phyloP scores from a whole-genome alignment of 352 stramenopile genomes.

The Phytophthora chlamydospora region DNA sequence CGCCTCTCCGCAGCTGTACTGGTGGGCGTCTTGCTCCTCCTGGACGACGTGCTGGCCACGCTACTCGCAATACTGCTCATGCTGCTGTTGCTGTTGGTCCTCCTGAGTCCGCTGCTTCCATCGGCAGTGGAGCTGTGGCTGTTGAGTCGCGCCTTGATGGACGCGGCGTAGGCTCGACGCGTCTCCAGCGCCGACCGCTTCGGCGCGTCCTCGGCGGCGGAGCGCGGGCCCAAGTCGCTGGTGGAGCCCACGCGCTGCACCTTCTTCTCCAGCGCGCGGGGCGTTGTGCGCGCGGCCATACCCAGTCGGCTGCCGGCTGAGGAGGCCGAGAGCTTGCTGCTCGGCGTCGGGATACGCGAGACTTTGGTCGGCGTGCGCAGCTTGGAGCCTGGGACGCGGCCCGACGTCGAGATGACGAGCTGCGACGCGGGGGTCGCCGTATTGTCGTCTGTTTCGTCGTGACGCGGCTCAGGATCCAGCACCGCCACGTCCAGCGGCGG shows the following conservation, averaged over 20 bases:
- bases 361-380: slow-evolving; percentile 34
- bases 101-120: slow-evolving; percentile 24
- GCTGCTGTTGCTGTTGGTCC: slow-evolving; percentile 43
- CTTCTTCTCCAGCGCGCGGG: slow-evolving; percentile 46
- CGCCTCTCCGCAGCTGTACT: slow-evolving; percentile 30
- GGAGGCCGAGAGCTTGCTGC: slow-evolving; percentile 14
- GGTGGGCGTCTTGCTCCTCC: slow-evolving; percentile 21
- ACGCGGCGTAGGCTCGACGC: slow-evolving; percentile 34
- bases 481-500: slow-evolving; percentile 9
- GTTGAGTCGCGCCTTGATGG: slow-evolving; percentile 21
- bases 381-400: slow-evolving; percentile 19
- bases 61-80: slow-evolving; percentile 38
- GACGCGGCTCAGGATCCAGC: slow-evolving; percentile 5
- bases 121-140: slow-evolving; percentile 7
- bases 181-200: slow-evolving; percentile 39
- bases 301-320: slow-evolving; percentile 36
- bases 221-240: slow-evolving; percentile 21
- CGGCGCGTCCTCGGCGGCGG: slow-evolving; percentile 5
- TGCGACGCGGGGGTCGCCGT: slow-evolving; percentile 25
- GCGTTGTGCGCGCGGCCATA: slow-evolving; percentile 46
- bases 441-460: slow-evolving; percentile 21
- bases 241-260: slow-evolving; percentile 34
- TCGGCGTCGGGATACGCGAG: slow-evolving; percentile 32
- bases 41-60: slow-evolving; percentile 28
- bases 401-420: slow-evolving; percentile 28